phyloP scores from a whole-genome alignment of 345 rosid genomes.

The Arabis hirsuta region DNA sequence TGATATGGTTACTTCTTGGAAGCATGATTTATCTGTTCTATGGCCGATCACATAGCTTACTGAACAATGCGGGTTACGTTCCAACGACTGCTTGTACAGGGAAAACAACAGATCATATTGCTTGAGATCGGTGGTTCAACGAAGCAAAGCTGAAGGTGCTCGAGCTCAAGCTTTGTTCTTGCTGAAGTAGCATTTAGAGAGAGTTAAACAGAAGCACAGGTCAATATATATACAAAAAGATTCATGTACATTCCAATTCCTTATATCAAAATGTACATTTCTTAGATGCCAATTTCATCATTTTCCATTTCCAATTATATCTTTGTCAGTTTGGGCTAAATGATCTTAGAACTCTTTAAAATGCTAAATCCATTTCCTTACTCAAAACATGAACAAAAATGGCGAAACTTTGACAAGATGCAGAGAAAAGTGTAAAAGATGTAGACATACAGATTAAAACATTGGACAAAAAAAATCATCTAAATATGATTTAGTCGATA shows the following conservation, averaged over 20 bases:
- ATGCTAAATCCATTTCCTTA: neutral
- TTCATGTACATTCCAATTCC: slow-evolving; percentile 37
- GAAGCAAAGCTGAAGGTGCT: slow-evolving; percentile 16
- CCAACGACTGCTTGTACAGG: slow-evolving; percentile 47
- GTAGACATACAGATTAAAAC: slow-evolving; percentile 5
- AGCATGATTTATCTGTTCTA: slow-evolving; percentile 55
- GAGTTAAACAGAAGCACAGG: slow-evolving; percentile 23
- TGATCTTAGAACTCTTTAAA: neutral
- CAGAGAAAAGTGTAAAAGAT: slow-evolving; percentile 2
- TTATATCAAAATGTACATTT: slow-evolving; percentile 19
- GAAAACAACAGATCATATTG: slow-evolving; percentile 46
- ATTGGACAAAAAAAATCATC: slow-evolving; percentile 15
- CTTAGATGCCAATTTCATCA: neutral
- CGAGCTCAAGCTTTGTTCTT: slow-evolving; percentile 32
- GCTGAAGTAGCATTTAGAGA: slow-evolving; percentile 24
- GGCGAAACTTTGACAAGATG: neutral
- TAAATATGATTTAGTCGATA: slow-evolving; percentile 12
- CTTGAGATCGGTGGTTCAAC: slow-evolving; percentile 30
- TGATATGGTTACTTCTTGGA: slow-evolving; percentile 66
- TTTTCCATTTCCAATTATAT: neutral
- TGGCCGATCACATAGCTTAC: slow-evolving; percentile 64
- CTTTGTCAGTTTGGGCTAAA: neutral
- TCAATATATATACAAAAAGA: slow-evolving; percentile 13
- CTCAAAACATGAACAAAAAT: slow-evolving; percentile 2
- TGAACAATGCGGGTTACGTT: slow-evolving; percentile 47